Evolutionary conservation across 345 rosid species (phyloP), one percentile per base, ranked within the genome.

Genomic region (Alliaria petiolata): DNA sequence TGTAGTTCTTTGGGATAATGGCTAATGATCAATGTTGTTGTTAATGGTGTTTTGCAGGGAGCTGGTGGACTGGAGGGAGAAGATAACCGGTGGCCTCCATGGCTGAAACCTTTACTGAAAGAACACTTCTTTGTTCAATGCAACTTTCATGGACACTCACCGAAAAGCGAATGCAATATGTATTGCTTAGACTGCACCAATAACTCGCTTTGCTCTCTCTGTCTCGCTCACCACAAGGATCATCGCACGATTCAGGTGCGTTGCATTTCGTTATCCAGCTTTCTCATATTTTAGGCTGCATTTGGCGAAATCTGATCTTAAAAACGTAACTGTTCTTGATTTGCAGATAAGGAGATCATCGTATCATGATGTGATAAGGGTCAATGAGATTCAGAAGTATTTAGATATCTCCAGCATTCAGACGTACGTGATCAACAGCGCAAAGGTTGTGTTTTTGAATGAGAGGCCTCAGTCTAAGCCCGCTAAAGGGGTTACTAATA

Each of bases 101-200:
- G 99, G 99, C 70, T 95, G 57, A 84, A 75, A 69, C 93, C 93
- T 30, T 79, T 95, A 69, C 80, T 95, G 1, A 67, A 72, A 8
- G 86, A 86, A 62, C 77, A 74, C 6, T 95, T 91, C 80, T 95
- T 95, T 79, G 90, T 78, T 78, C 98, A 91, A 67, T 95, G 99
- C 83, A 81, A 83, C 74, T 34, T 47, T 12, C 99, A 95, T 75
- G 83, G 67, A 14, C 89, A 88, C 81, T 85, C 93, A 28, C 85
- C 85, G 63, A 92, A 89, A 85, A 95, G 87, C 40, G 99, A 95
- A 78, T 92, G 99, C 79, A 95, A 95, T 59, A 91, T 89, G 99
- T 95, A 82, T 58, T 95, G 99, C 75, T 82, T 95, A 72, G 99
- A 95, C 76, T 95, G 99, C 52, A 81, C 79, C 74, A 82, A 76